Evolutionary conservation across 805 yeast genomes (phyloP).

Genomic region (Limtongia smithiae): DNA sequence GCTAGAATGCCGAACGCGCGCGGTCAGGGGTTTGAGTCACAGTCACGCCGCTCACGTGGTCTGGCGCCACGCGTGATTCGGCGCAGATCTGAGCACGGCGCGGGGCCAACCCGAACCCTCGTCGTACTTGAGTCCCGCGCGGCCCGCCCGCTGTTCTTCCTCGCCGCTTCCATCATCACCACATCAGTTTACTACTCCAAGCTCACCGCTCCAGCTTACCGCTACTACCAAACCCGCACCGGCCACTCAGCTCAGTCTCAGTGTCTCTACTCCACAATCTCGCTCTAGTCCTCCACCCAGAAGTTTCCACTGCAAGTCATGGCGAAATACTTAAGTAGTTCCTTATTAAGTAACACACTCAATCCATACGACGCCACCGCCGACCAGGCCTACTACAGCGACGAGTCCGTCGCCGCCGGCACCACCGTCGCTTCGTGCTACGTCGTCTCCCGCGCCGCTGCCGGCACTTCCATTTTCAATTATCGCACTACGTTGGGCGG

Average conservation of each 20-base stretch:
- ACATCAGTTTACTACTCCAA: no score
- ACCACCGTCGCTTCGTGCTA: slow-evolving; percentile 30
- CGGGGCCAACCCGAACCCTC: no score
- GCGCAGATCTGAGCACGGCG: no score
- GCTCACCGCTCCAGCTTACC: no score
- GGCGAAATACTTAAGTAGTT: slow-evolving; percentile 31
- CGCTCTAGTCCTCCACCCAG: neutral
- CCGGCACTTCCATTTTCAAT: slow-evolving; percentile 29
- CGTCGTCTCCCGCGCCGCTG: slow-evolving; percentile 22
- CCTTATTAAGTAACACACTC: slow-evolving; percentile 20
- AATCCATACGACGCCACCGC: slow-evolving; percentile 3
- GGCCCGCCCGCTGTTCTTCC: no score
- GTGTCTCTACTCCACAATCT: neutral
- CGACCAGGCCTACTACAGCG: slow-evolving; percentile 5
- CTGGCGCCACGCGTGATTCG: no score
- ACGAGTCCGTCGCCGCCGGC: slow-evolving; percentile 10
- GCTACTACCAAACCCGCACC: no score
- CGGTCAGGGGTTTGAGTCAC: no score
- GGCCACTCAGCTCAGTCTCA: no score
- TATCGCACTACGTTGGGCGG: slow-evolving; percentile 33
- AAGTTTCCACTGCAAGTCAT: slow-evolving; percentile 9
- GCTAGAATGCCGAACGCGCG: no score
- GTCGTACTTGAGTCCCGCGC: neutral
- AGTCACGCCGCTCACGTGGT: no score
- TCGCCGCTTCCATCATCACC: no score